Evolutionary conservation across 495 filamentous ascomycete species (phyloP), one percentile per base, ranked within the genome.

Genomic region (Thozetella sp.): DNA sequence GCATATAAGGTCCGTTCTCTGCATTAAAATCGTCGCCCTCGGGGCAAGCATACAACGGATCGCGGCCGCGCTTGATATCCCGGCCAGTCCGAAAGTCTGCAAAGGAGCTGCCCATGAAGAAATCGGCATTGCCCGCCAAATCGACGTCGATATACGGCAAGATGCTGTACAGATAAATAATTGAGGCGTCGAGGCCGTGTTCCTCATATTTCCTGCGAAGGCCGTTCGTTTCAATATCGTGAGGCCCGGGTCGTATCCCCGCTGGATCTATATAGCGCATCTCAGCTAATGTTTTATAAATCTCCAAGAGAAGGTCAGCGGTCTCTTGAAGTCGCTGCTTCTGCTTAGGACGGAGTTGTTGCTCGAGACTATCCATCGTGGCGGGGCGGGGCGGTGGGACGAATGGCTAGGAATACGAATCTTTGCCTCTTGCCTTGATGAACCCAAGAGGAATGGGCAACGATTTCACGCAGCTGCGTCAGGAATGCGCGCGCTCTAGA

Each of bases 161-260:
- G 37, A 65, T 63, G 53, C 50, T 53, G 59, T 65, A 69, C 10
- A 69, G 62, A 57, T 69, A 67, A 30, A 62, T 62, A 54, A 69
- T 55, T 27, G 52, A 20, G 13, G 59, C 40, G 51, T 64, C 56
- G 4, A 67, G 25, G 52, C 46, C 26, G 34, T 53, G 43, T 2
- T 43, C 26, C 11, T 20, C 13, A 30, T 62, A 69, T 12, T 62
- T 17, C 20, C 58, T 55, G 12, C 62, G 17, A 9, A 65, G 40
- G 24, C n/a, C 15, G 27, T 22, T 48, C 37, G 60, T 22, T n/a
- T n/a, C n/a, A n/a, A n/a, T n/a, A 55, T 67, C 54, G 58, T 69
- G 64, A 12, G 67, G 67, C n/a, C 61, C 59, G 11, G 17, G 50
- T 17, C 63, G 22, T 51, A 66, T 58, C 27, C 43, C 25, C 12